Conservation (phyloP, 163 green algal genomes). For the Scenedesmus sp. region DNA sequence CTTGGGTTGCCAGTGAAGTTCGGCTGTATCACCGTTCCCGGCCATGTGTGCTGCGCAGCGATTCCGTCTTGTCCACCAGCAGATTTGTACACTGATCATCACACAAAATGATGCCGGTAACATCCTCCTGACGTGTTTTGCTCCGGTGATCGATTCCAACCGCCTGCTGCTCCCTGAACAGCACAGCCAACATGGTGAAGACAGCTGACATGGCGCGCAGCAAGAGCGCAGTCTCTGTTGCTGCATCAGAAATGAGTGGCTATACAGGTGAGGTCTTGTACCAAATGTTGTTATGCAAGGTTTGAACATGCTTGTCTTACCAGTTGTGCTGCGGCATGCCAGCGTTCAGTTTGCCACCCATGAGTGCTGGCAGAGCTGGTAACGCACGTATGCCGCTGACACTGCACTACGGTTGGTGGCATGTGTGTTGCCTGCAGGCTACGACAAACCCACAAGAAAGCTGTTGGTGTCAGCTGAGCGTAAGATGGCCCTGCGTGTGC, state of each 20-base stretch:
- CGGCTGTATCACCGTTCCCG: no score
- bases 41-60: not conserved
- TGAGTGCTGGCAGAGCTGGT: no score
- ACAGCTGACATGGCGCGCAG: not conserved
- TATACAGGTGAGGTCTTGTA: not conserved
- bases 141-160: no score
- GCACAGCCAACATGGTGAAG: not conserved
- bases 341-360: no score
- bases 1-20: not conserved
- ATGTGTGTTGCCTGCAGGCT: not conserved
- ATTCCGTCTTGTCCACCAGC: not conserved
- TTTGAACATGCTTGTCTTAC: no score
- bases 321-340: no score
- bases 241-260: not conserved
- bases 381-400: no score
- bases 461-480: constrained; percentile 30
- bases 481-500: constrained; percentile 36
- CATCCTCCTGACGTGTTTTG: no score
- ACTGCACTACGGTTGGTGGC: no score
- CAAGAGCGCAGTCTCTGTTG: not conserved
- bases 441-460: constrained; percentile 24
- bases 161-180: no score
- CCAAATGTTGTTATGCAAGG: no score
- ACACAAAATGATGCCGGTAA: no score
- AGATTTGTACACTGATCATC: not conserved